phyloP scores from a whole-genome alignment of 2,329 filamentous ascomycete species.

The Teratosphaeria nubilosa region DNA sequence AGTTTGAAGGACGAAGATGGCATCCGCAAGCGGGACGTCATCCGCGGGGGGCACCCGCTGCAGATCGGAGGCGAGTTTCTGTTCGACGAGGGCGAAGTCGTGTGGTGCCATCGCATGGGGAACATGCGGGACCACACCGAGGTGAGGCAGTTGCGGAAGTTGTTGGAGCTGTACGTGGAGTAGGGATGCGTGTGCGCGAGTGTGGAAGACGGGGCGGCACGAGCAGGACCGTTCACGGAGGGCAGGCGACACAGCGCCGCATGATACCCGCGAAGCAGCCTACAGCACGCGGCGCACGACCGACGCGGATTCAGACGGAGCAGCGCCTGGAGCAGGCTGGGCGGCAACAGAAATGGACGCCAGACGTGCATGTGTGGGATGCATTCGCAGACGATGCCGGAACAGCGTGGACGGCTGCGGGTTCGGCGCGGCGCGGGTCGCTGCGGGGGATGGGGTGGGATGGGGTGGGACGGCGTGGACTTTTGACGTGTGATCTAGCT shows the following conservation, averaged over 20 bases:
- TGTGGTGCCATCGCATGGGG: constrained; percentile 34
- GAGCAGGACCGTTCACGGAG: neutral
- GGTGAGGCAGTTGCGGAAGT: constrained; percentile 22
- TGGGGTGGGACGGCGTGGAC: too few relatives aligned
- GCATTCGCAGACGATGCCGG: too few relatives aligned
- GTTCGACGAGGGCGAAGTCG: constrained; percentile 30
- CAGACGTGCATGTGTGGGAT: too few relatives aligned
- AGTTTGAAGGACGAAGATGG: constrained; percentile 21
- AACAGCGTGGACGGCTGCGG: too few relatives aligned
- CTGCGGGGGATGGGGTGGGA: too few relatives aligned
- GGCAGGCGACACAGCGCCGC: neutral
- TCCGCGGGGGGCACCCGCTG: constrained; percentile 27
- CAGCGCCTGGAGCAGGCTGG: neutral
- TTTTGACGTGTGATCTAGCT: too few relatives aligned
- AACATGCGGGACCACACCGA: constrained; percentile 30
- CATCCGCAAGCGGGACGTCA: constrained; percentile 21
- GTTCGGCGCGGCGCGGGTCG: too few relatives aligned
- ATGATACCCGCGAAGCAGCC: neutral
- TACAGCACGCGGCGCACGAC: neutral
- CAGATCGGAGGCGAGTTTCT: constrained; percentile 34
- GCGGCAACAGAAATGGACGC: neutral
- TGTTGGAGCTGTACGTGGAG: constrained; percentile 28
- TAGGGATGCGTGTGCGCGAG: neutral
- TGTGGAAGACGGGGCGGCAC: neutral
- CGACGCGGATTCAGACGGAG: neutral